Percentiles rank a stretch among this genome's conserved stretches.
phyloP scores from a whole-genome alignment of 257 asterid species.

The Linderniella brevidens region DNA sequence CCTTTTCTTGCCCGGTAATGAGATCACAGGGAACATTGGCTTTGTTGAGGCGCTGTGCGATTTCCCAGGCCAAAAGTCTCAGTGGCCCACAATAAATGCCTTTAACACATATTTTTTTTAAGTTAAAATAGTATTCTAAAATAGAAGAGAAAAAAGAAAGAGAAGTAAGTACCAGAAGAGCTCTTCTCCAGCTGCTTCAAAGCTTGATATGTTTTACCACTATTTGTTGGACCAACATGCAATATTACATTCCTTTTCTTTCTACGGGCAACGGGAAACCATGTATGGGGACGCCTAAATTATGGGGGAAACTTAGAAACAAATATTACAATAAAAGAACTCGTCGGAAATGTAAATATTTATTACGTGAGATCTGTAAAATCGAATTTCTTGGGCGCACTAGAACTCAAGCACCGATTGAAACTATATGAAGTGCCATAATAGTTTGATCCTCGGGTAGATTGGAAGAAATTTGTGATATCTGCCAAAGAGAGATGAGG shows the following conservation, averaged over 20 bases:
- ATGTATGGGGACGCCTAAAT: conserved; percentile 66
- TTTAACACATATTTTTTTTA: conserved; percentile 7
- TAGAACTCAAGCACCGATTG: conserved; percentile 14
- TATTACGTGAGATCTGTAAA: conserved; percentile 88
- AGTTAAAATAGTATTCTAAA: too few relatives aligned
- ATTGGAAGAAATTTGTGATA: too few relatives aligned
- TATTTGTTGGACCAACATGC: conserved; percentile 97
- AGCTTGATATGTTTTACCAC: conserved; percentile 89
- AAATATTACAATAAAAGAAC: not conserved
- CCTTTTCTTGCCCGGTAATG: conserved; percentile 92
- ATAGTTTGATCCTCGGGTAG: too few relatives aligned
- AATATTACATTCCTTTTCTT: conserved; percentile 50
- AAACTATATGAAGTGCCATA: too few relatives aligned
- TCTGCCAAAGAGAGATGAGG: too few relatives aligned
- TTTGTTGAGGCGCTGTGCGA: conserved; percentile 76
- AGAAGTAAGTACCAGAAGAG: conserved; percentile 39
- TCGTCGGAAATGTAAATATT: conserved; percentile 9
- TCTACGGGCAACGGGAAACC: conserved; percentile 85
- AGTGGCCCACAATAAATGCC: conserved; percentile 95
- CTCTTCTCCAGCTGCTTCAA: conserved; percentile 62
- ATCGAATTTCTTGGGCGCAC: conserved; percentile 29
- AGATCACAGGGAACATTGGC: conserved; percentile 87
- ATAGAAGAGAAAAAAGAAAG: too few relatives aligned
- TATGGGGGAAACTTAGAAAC: conserved; percentile 8
- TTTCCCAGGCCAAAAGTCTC: conserved; percentile 98